A percentile compares a stretch with the other conserved stretches of the same genome.
Conservation (phyloP, 805 yeast species). For the Monosporozyma yasuniensis region DNA sequence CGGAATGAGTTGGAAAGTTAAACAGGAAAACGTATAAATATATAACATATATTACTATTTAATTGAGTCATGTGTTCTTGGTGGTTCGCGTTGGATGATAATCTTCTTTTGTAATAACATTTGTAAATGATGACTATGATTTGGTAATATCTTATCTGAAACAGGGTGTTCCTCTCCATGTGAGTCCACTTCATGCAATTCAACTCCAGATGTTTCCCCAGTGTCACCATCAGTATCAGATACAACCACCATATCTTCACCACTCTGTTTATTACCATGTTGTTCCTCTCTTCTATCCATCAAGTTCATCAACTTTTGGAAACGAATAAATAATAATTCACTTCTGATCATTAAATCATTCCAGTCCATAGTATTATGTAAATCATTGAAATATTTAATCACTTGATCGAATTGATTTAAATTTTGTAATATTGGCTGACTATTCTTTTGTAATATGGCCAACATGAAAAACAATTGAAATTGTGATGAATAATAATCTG, state of each 20-base stretch:
- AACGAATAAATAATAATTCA: constrained; percentile 73
- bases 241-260: background rate
- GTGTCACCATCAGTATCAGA: background rate
- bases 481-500: constrained; percentile 79
- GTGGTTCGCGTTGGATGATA: constrained; percentile 53
- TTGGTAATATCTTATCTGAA: constrained; percentile 7
- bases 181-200: background rate
- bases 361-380: constrained; percentile 65
- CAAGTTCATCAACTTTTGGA: constrained; percentile 68
- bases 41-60: constrained; percentile 7
- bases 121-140: constrained; percentile 36
- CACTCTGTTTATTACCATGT: background rate
- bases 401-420: constrained; percentile 82
- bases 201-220: background rate
- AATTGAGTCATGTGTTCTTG: constrained; percentile 21
- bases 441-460: constrained; percentile 82
- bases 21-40: background rate
- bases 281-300: constrained; percentile 45
- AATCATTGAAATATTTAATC: constrained; percentile 83
- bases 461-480: constrained; percentile 81
- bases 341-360: constrained; percentile 75
- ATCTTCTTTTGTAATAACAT: constrained; percentile 49
- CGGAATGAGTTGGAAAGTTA: background rate
- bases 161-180: background rate
- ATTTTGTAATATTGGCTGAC: constrained; percentile 65